Base-by-base conservation (phyloP, 208 protist genomes). In the Lotmaria passim region DNA sequence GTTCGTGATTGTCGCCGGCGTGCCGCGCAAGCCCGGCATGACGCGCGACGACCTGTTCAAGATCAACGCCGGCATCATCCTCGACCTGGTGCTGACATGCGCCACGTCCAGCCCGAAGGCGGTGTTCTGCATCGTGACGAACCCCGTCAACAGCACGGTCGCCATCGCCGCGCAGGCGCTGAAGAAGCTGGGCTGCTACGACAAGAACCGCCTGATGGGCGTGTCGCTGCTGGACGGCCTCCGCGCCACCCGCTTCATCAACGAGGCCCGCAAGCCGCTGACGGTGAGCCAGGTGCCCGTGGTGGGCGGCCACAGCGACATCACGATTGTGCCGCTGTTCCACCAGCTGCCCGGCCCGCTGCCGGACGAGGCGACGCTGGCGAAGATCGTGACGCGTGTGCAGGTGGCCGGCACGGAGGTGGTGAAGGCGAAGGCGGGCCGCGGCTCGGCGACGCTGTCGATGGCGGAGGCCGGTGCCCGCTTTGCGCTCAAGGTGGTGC, bases 101-200 rank as follows among this genome's bases (percentile, higher is more conserved):
- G 94, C 75, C 28, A 62, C 82, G 52, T 52, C 76, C 53, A 96
- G 87, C 74, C 97, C 97, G 41, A 86, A 97, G 62, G 97, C 97
- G 4, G 70, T 87, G 59, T 86, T 98, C 77, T 82, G 87, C 70
- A 89, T 99, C 60, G 94, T 98, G 51, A 96, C 95, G 21, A 98
- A 99, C 94, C 98, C 98, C 34, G 97, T 99, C 63, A 98, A 98
- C 91, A 98, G 95, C 76, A 98, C 94, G 12, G 96, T 98, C 33
- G 90, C 97, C 57, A 98, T 99, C 77, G 91, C 89, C 50, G 94
- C 93, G 23, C 79, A 98, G 85, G 86, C 87, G 36, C 75, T 97
- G 59, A 96, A 97, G 88, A 93, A 90, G 78, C 75, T 86, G 43
- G 91, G 94, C 67, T 77, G 93, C 19, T 98, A 96, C 85, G 82